Base-by-base conservation (phyloP, 805 yeast genomes). In the Teunomyces stri region DNA sequence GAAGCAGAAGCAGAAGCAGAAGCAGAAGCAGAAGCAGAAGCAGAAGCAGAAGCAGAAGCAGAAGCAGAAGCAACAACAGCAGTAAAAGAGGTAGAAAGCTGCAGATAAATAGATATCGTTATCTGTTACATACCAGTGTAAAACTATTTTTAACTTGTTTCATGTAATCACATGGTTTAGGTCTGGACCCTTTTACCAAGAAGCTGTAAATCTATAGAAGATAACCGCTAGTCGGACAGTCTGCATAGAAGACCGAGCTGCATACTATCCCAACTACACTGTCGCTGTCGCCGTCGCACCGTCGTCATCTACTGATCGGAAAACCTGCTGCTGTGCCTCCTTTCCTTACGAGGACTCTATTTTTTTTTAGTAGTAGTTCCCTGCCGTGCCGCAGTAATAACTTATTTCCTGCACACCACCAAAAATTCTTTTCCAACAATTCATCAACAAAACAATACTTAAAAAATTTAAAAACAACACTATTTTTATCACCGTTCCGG, bases 1-100 rank as follows among this genome's bases (percentile, higher is more conserved):
- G 16, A 10, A 25, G 10, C 27, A 22, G 22, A 33, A n/a, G 13
- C 36, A 22, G n/a, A 45, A 22, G 42, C 39, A 33, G 38, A 21
- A 6, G 44, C 28, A 43, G 48, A 30, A 16, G 48, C 40, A 41
- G 51, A 38, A 22, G 52, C 18, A 47, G 25, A 22, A 44, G 16
- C 45, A 44, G 21, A 46, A 48, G 13, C 31, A 40, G 12, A 36
- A 16, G 27, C 5, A 35, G n/a, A 20, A 9, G 5, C 10, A 3
- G 5, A 16, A 18, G 7, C n/a, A 35, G 25, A n/a, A n/a, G n/a
- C n/a, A n/a, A n/a, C n/a, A n/a, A n/a, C n/a, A n/a, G n/a, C n/a
- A n/a, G n/a, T n/a, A n/a, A n/a, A n/a, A n/a, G n/a, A n/a, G n/a
- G n/a, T n/a, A n/a, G n/a, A n/a, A n/a, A n/a, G n/a, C n/a, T n/a